Evolutionary conservation across 75 land plant species (phyloP).

Genomic region (Pinus albicaulis): DNA sequence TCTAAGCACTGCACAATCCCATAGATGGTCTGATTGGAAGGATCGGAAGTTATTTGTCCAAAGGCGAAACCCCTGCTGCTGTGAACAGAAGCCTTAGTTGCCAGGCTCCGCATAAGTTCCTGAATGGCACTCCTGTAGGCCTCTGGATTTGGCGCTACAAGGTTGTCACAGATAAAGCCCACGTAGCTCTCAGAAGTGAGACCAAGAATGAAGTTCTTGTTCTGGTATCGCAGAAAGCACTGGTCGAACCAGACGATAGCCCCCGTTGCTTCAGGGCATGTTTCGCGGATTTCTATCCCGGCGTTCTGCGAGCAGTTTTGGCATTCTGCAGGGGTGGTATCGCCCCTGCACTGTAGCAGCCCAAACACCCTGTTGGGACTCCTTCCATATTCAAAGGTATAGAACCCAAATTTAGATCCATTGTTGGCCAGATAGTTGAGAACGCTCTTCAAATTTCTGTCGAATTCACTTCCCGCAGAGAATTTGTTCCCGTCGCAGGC

Average conservation of each 20-base stretch:
- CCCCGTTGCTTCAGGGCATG: slow-evolving; percentile 35
- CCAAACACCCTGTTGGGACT: slow-evolving; percentile 24
- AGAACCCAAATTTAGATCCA: neutral
- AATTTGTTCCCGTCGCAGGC: neutral
- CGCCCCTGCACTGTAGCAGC: slow-evolving; percentile 62
- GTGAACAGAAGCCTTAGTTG: neutral
- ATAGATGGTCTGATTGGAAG: neutral
- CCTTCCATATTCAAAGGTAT: neutral
- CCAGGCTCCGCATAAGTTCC: neutral
- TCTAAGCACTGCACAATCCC: slow-evolving; percentile 1
- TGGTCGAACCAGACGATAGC: slow-evolving; percentile 51
- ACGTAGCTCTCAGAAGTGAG: neutral
- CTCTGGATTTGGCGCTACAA: neutral
- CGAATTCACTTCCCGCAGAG: neutral
- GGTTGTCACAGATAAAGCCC: neutral
- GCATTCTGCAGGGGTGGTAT: slow-evolving; percentile 28
- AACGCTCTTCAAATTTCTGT: neutral
- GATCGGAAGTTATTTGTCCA: neutral
- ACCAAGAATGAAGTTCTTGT: slow-evolving; percentile 23
- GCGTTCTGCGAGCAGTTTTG: slow-evolving; percentile 31
- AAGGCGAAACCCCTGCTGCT: neutral
- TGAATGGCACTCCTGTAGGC: neutral
- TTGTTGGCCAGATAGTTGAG: neutral
- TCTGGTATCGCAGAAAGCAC: slow-evolving; percentile 47
- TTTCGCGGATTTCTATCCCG: slow-evolving; percentile 29